A percentile compares a stretch with the other conserved stretches of the same genome.
phyloP scores from a whole-genome alignment of 306 rosid genomes.

The Gillenia trifoliata region DNA sequence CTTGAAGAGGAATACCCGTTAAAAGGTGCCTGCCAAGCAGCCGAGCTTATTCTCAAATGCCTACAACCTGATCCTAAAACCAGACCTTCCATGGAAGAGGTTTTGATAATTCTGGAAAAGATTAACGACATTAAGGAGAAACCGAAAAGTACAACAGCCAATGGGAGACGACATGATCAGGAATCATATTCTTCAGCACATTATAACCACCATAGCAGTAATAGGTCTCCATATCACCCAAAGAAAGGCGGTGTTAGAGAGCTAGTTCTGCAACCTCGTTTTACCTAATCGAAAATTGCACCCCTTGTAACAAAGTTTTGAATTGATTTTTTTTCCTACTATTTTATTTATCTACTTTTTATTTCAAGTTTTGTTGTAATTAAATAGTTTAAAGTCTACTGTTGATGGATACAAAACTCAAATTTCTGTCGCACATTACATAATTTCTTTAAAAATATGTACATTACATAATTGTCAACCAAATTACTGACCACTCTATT shows the following conservation, averaged over 20 bases:
- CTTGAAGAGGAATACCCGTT: constrained; percentile 31
- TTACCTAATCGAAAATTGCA: not conserved
- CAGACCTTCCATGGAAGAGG: constrained; percentile 66
- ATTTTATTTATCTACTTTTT: too few species aligned
- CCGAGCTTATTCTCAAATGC: constrained; percentile 47
- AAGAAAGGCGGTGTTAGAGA: too few species aligned
- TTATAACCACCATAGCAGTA: not conserved
- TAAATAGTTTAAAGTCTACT: too few species aligned
- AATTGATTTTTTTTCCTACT: not conserved
- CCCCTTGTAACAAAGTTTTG: not conserved
- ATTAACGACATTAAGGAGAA: constrained; percentile 18
- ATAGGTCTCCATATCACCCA: constrained; percentile 3
- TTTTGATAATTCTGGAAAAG: constrained; percentile 35
- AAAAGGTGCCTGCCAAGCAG: constrained; percentile 37
- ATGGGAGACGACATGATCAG: not conserved
- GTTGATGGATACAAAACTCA: too few species aligned
- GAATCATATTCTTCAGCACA: not conserved
- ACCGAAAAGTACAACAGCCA: constrained; percentile 27
- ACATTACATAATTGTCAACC: too few species aligned
- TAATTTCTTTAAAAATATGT: too few species aligned
- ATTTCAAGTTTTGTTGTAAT: too few species aligned
- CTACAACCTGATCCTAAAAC: constrained; percentile 48
- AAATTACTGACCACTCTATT: too few species aligned
- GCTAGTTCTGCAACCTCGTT: not conserved
- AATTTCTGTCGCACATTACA: too few species aligned